Base-by-base conservation (phyloP, 2,329 filamentous ascomycete genomes). In the Phialophora verrucosa region DNA sequence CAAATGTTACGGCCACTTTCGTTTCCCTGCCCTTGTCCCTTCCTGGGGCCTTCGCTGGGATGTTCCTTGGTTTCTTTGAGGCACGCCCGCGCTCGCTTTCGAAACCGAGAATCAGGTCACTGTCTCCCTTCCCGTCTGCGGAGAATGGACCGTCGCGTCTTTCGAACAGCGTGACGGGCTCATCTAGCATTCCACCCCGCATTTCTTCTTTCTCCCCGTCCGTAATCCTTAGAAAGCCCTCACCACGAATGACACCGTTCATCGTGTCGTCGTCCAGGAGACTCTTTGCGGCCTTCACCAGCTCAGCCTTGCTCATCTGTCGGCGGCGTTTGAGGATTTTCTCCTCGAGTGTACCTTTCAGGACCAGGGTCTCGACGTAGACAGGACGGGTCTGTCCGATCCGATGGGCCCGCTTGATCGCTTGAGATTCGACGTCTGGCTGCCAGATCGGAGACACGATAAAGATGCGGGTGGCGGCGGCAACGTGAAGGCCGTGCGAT, bases 381-480 rank as follows among this genome's bases (percentile, higher is more conserved):
- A 97, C 93, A 0, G 88, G 86, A 66, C 86, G 89, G 0, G 81
- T 88, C 76, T 97, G 93, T 11, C 92, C 93, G 72, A 97, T 96
- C 12, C 94, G 86, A 71, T 96, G 90, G 0, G 91, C 92, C 74
- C 94, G 89, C 67, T 96, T 96, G 69, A 97, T 92, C 0, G 94
- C 94, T 77, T 98, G 94, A 1, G 91, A 92, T 76, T 96, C 91
- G 0, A 96, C 85, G 69, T 91, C 82, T 0, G 92, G 92, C 60
- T 93, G 91, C 75, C 95, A 90, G 12, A 96, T 91, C 0, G 94
- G 93, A 69, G 90, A 94, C 63, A 96, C 85, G 69, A 98, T 97
- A 78, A 93, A 96, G 10, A 98, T 89, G 1, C 94, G 83, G 4
- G 91, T 95, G 1, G 93, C 93, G 11, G 87, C 88, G 59, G 88